These are phyloP conservation scores for Sphaerulina vaccinii DNA, from an alignment of 2,329 filamentous ascomycete genomes.

Conservation along the genomic window DNA sequence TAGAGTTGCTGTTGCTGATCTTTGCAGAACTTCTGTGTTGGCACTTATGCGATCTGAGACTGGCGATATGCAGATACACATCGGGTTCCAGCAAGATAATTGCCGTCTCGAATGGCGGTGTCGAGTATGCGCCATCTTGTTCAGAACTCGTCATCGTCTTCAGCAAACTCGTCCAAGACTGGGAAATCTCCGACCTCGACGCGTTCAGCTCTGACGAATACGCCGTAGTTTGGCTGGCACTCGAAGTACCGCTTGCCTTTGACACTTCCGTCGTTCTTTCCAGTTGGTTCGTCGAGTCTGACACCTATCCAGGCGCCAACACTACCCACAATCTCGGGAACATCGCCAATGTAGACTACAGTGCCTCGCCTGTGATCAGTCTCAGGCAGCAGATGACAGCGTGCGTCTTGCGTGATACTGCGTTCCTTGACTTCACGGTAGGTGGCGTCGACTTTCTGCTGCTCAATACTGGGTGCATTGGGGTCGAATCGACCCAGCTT, in stretches of 20 bases:
- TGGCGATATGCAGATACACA: background rate
- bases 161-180: constrained; percentile 65
- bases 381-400: constrained; percentile 52
- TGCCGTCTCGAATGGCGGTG: constrained; percentile 8
- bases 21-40: constrained; percentile 2
- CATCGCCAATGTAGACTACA: constrained; percentile 69
- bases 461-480: constrained; percentile 69
- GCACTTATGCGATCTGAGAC: constrained; percentile 2
- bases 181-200: constrained; percentile 75
- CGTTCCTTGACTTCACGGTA: constrained; percentile 68
- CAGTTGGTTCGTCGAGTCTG: constrained; percentile 72
- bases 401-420: constrained; percentile 47
- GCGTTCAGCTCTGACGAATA: constrained; percentile 75
- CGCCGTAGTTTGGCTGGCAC: constrained; percentile 66
- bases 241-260: constrained; percentile 67
- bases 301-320: constrained; percentile 69
- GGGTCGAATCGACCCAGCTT: constrained; percentile 97
- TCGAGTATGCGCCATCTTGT: background rate
- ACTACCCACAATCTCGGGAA: constrained; percentile 67
- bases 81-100: background rate
- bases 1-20: no score
- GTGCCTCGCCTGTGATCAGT: constrained; percentile 69
- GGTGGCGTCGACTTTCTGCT: constrained; percentile 68
- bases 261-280: constrained; percentile 78
- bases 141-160: constrained; percentile 70